These are phyloP conservation scores for Plectosphaerella sp. DNA, from an alignment of 2,329 filamentous ascomycete species.

Conservation along the genomic window DNA sequence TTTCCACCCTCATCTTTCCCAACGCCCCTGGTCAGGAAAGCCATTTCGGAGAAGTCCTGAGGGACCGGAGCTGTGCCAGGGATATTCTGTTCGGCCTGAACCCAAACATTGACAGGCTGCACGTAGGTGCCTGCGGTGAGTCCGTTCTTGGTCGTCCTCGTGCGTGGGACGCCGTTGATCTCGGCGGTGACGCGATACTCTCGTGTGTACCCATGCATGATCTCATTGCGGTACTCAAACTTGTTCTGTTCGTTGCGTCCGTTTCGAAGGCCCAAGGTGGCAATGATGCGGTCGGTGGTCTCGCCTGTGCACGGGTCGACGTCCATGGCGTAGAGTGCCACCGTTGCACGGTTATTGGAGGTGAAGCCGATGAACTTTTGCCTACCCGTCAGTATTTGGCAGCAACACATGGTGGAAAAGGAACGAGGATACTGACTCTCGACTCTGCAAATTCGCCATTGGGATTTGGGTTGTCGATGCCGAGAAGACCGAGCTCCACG, in stretches of 20 bases:
- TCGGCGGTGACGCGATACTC: constrained; percentile 28
- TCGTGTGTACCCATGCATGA: constrained; percentile 24
- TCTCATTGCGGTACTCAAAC: constrained; percentile 28
- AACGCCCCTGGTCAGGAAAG: constrained; percentile 27
- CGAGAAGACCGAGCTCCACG: constrained; percentile 27
- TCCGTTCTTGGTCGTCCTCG: constrained; percentile 25
- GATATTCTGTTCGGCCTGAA: constrained; percentile 29
- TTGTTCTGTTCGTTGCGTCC: constrained; percentile 28
- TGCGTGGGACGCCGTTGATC: constrained; percentile 23
- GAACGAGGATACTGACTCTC: constrained; percentile 17
- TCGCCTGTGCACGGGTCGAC: constrained; percentile 29
- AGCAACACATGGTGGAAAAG: too few relatives aligned
- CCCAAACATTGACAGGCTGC: constrained; percentile 29
- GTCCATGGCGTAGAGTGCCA: constrained; percentile 29
- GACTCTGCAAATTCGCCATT: constrained; percentile 30
- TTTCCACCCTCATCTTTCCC: constrained; percentile 27
- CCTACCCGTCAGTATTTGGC: not conserved
- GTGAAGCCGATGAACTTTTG: constrained; percentile 25
- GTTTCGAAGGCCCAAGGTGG: constrained; percentile 22
- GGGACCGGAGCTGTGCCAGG: constrained; percentile 27
- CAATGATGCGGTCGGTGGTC: constrained; percentile 26
- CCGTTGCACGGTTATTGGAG: constrained; percentile 25
- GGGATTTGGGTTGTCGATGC: constrained; percentile 26
- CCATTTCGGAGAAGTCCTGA: constrained; percentile 29
- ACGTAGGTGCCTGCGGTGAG: constrained; percentile 28